Base-by-base conservation (phyloP, 768 basidiomycete species). In the Coprinopsis sp. region DNA sequence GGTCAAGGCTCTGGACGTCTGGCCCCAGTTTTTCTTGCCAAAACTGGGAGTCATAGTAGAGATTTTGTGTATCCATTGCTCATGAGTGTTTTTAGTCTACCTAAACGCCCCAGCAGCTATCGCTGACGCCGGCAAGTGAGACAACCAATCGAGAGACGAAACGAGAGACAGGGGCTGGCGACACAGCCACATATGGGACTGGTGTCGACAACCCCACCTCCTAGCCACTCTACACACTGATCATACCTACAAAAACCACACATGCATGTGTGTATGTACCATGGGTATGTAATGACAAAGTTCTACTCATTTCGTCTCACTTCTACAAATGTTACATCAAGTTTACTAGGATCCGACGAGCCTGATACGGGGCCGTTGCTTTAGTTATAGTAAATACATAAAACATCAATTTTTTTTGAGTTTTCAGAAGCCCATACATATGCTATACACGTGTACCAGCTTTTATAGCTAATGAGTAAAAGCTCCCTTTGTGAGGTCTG, bases 1-100 rank as follows among this genome's bases (percentile, higher is more conserved):
- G 16, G 16, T 44, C 43, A 2, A 27, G 21, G 3, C 21, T 44
- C 5, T 27, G 19, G 14, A 18, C 16, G 3, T 18, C 23, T 6
- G 29, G 28, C 8, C 34, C 43, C 6, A 44, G 25, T 16, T 23
- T 33, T 4, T 24, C 21, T 6, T 37, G 34, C 49, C 49, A 50
- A 23, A 21, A 45, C 4, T 13, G 12, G 6, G 7, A 11, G 34
- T 44, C 22, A 29, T 44, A 50, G 11, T 24, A 2, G 3, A 45
- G 36, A 14, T 30, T 13, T 31, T 41, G 11, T 41, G 7, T n/a
- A n/a, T n/a, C n/a, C 8, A 14, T 8, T 14, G n/a, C 21, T 14
- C 34, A 37, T 37, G 34, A 16, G 6, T 8, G 34, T 37, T 16
- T 8, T 31, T 10, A n/a, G n/a, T n/a, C n/a, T n/a, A n/a, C n/a